Percentiles rank a stretch among this genome's conserved stretches.
phyloP scores from a whole-genome alignment of 2,329 filamentous ascomycete species.

The Monosporascus sp. region DNA sequence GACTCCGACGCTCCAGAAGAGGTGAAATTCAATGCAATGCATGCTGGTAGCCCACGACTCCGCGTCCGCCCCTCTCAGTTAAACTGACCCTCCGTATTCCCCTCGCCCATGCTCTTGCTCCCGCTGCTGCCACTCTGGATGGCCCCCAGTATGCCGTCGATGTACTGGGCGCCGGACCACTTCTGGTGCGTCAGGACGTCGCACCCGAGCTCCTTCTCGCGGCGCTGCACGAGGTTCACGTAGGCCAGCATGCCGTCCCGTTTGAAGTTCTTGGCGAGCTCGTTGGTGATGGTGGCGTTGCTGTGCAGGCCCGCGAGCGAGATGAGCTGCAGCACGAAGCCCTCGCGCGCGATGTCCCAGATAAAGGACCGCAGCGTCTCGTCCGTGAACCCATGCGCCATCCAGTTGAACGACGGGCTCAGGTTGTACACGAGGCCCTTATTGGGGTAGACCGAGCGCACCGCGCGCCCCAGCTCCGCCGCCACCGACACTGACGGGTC shows the following conservation, averaged over 20 bases:
- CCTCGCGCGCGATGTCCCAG: constrained; percentile 90
- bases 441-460: constrained; percentile 62
- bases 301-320: constrained; percentile 62
- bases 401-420: constrained; percentile 97
- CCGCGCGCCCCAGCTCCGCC: constrained; percentile 66
- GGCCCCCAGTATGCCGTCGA: constrained; percentile 83
- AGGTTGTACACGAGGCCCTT: constrained; percentile 97
- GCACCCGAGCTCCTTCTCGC: constrained; percentile 84
- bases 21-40: background rate
- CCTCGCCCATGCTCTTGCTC: constrained; percentile 90
- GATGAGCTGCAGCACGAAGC: constrained; percentile 66
- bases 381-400: constrained; percentile 84
- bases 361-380: constrained; percentile 83
- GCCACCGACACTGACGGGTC: constrained; percentile 79
- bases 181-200: constrained; percentile 96
- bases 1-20: background rate
- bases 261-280: constrained; percentile 79
- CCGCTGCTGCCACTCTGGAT: constrained; percentile 89
- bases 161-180: constrained; percentile 64
- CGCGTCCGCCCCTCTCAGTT: constrained; percentile 7
- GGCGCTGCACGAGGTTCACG: constrained; percentile 83
- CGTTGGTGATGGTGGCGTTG: constrained; percentile 58
- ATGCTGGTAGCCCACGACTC: background rate
- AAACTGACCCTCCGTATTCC: constrained; percentile 78
- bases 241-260: constrained; percentile 94